Evolutionary conservation across 345 rosid species (phyloP).

Genomic region (Ricinus communis): DNA sequence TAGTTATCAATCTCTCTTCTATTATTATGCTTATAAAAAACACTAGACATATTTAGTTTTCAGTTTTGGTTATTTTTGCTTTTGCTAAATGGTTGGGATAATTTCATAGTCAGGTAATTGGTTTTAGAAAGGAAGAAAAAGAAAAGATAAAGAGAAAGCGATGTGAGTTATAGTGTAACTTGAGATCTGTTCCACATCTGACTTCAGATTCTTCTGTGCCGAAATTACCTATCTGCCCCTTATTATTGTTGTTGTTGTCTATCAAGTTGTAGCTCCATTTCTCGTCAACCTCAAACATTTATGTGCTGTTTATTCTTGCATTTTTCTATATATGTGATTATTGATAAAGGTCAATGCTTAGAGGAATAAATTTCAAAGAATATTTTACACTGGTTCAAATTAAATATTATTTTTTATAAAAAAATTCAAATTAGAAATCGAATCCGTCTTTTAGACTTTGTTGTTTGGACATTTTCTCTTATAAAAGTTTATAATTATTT

Average conservation of each 20-base stretch:
- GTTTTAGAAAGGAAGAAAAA: background rate
- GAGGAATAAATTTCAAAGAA: background rate
- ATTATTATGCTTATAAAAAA: no score
- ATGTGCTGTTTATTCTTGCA: conserved; percentile 1
- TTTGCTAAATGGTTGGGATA: conserved; percentile 9
- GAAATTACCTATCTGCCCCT: conserved; percentile 38
- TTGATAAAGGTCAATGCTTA: background rate
- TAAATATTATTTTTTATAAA: no score
- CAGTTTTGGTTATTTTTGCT: conserved; percentile 5
- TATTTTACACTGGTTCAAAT: background rate
- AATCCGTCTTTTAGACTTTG: no score
- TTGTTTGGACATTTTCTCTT: no score
- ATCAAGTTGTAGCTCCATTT: background rate
- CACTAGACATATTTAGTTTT: background rate
- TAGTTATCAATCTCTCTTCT: background rate
- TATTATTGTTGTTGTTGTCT: no score
- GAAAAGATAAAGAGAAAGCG: conserved; percentile 2
- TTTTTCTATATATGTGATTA: background rate
- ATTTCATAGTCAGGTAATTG: background rate
- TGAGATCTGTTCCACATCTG: conserved; percentile 28
- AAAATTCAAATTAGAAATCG: no score
- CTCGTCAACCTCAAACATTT: background rate
- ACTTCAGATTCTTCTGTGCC: conserved; percentile 21
- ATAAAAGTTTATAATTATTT: background rate
- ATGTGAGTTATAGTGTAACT: conserved; percentile 16